Base-by-base conservation (phyloP, 345 rosid species). In the Anastatica hierochuntica region DNA sequence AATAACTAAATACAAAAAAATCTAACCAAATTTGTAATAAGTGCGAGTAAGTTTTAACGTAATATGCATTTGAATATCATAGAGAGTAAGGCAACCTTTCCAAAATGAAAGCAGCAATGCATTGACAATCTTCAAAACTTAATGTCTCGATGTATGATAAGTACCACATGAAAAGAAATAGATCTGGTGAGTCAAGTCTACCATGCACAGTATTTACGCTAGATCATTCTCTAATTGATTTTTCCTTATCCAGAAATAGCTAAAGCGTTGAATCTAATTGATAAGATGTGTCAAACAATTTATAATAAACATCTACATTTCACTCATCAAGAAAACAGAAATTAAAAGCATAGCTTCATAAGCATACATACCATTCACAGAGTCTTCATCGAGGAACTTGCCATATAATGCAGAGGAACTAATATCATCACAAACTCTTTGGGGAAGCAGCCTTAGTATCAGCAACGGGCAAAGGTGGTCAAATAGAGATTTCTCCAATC, bases 391-490 rank as follows among this genome's bases (percentile, higher is more conserved):
- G 64, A 56, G 56, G 54, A 77, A 76, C 40, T 69, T 78, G 63
- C 84, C 86, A 64, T 86, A 83, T 72, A 83, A 30, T 34, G 68
- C 43, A 54, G 73, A 65, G 14, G 76, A 76, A 50, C 58, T 64
- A 58, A 78, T 71, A 72, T 79, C 69, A 49, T 77, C 60, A 68
- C 86, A 90, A 38, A 90, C 79, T 74, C 81, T 73, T 54, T 85
- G 58, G 5, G 97, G 97, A 74, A 90, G 97, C 53, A 90, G 46
- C 67, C 85, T 79, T 57, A 90, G 60, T 42, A 90, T 62, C 56
- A 90, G 97, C 59, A 90, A 51, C 5, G 97, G 97, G 74, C 88
- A 86, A 49, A 90, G 94, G 48, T 70, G 84, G 49, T 77, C 80
- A 80, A 81, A 90, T 30, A 90, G 70, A 51, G 57, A 66, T 47